Evolutionary conservation across 768 basidiomycete species (phyloP).

Genomic region (Russula vinacea): DNA sequence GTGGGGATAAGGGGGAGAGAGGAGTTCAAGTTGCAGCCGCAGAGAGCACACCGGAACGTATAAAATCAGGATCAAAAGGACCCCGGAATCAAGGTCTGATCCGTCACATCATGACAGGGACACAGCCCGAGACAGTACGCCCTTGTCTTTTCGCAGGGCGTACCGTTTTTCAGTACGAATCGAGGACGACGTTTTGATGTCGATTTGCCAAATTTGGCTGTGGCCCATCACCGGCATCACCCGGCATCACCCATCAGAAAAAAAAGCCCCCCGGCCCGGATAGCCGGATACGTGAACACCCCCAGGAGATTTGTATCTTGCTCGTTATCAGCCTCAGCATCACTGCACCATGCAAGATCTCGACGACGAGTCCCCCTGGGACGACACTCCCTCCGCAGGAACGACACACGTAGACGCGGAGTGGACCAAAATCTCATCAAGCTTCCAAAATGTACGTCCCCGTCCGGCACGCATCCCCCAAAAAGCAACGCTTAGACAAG

Average conservation of each 20-base stretch:
- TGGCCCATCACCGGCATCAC: background rate
- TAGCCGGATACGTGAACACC: background rate
- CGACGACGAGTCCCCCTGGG: constrained; percentile 18
- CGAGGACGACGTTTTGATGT: too few relatives aligned
- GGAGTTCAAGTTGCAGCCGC: background rate
- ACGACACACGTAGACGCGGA: constrained; percentile 39
- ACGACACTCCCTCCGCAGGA: background rate
- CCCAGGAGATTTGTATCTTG: too few relatives aligned
- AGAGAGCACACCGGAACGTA: background rate
- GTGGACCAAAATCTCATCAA: constrained; percentile 64
- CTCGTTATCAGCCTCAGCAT: background rate
- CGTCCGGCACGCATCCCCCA: background rate
- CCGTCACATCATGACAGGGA: background rate
- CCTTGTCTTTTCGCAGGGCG: background rate
- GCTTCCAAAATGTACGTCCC: constrained; percentile 64
- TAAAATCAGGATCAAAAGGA: background rate
- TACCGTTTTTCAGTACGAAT: too few relatives aligned
- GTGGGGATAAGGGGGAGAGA: too few relatives aligned
- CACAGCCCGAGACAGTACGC: background rate
- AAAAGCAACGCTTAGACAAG: background rate
- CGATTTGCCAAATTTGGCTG: too few relatives aligned
- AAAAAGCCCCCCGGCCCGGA: background rate
- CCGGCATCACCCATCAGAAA: too few relatives aligned
- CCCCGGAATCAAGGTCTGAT: background rate
- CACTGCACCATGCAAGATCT: background rate